Base-by-base conservation (phyloP, 2,329 filamentous ascomycete species). In the Paecilomyces niveus region DNA sequence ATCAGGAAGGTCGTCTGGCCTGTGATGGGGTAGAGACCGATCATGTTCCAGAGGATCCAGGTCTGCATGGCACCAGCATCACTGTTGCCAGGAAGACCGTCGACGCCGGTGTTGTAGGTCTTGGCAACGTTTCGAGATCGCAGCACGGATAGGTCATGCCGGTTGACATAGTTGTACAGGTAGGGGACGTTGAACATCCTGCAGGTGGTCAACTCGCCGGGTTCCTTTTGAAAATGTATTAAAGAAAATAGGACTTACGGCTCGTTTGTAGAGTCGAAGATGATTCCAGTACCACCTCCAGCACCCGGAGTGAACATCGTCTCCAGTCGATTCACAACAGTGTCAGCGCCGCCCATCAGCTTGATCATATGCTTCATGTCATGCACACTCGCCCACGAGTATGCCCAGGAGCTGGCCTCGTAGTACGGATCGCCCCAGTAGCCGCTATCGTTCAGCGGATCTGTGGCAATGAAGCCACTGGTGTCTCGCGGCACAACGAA, bases 51-150 rank as follows among this genome's bases (percentile, higher is more conserved):
- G 8, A 88, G 72, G 2, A 88, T 71, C 83, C 85, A 89, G 7
- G 82, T 85, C 68, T 90, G 85, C 86, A 90, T 89, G 13, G 87
- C 85, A 6, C 88, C 88, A 1, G 85, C 86, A 68, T 90, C 88
- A 52, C 82, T 85, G 70, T 90, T 89, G 0, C 88, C 88, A 0
- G 87, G 87, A 0, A 90, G 76, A 0, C 88, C 87, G 7, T 66
- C 67, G 0, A 77, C 75, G 0, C 80, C 81, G 1, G 81, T 76
- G 54, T 75, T 77, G 72, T 88, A 89, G 13, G 75, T 72, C 62
- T 84, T 83, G 31, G 85, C 85, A 53, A 87, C 77, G 57, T 74
- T 75, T 54, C 87, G 82, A 52, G 82, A 83, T 61, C 81, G 80
- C 58, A 80, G 68, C 18, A 89, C 85, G 2, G 80, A 81, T 31